Evolutionary conservation across 495 filamentous ascomycete species (phyloP).

Genomic region (Neurospora hispaniola): DNA sequence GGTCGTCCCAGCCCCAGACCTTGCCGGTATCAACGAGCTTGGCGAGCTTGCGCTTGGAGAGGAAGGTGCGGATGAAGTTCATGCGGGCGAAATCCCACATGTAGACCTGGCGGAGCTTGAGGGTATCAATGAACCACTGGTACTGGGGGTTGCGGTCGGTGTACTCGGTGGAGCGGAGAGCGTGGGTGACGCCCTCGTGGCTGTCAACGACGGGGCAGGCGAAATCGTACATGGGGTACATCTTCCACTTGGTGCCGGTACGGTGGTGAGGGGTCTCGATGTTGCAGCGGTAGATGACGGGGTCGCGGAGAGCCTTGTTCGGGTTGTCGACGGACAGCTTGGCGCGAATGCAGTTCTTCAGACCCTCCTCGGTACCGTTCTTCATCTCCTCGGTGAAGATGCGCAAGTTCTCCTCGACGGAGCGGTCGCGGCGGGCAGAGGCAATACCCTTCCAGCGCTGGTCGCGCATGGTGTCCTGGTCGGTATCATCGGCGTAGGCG

Average conservation of each 20-base stretch:
- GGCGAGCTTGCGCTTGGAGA: conserved; percentile 91
- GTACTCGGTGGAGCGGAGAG: conserved; percentile 92
- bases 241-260: conserved; percentile 82
- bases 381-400: conserved; percentile 80
- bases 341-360: conserved; percentile 75
- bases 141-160: conserved; percentile 96
- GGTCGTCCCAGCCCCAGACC: conserved; percentile 92
- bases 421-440: conserved; percentile 63
- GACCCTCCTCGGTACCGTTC: conserved; percentile 61
- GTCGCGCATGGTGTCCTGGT: conserved; percentile 72
- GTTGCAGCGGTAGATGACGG: conserved; percentile 90
- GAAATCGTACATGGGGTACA: conserved; percentile 95
- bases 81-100: conserved; percentile 98
- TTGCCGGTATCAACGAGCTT: conserved; percentile 79
- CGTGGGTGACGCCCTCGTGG: conserved; percentile 88
- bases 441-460: conserved; percentile 68
- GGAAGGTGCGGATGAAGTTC: conserved; percentile 85
- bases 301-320: conserved; percentile 82
- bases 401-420: conserved; percentile 68
- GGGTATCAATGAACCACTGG: conserved; percentile 83
- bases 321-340: conserved; percentile 77
- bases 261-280: conserved; percentile 69
- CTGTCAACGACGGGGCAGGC: conserved; percentile 86
- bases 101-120: conserved; percentile 78
- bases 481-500: conserved; percentile 85